Conservation (phyloP, 331 rosid genomes). For the Quercus lobata region DNA sequence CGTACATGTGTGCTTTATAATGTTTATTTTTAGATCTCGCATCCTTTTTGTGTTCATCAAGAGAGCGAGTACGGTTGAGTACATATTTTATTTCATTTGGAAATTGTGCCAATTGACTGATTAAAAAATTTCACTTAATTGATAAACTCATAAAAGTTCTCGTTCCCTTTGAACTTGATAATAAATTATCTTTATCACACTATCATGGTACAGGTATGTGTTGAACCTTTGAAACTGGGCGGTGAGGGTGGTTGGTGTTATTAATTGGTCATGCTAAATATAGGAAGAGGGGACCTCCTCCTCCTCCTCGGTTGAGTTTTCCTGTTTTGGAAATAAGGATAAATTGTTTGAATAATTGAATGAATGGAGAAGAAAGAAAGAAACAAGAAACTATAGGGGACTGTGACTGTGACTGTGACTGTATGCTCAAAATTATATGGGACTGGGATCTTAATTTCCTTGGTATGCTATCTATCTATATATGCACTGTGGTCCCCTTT, state of each 20-base stretch:
- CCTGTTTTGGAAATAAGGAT: not conserved
- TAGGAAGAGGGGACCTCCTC: not conserved
- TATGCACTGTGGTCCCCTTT: no score
- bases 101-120: not conserved
- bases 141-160: no score
- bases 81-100: conserved; percentile 1
- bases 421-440: no score
- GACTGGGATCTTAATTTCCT: no score
- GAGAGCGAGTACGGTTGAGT: not conserved
- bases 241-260: not conserved
- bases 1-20: not conserved
- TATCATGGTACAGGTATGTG: no score
- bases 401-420: no score
- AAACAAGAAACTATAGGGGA: not conserved
- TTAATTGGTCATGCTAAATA: not conserved
- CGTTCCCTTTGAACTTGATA: not conserved
- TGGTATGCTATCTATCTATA: no score
- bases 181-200: not conserved
- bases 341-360: not conserved
- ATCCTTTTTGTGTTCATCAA: conserved; percentile 6
- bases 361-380: not conserved
- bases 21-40: not conserved
- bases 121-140: no score
- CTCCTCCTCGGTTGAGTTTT: not conserved
- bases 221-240: not conserved